Percentiles rank a stretch among this genome's conserved stretches.
Evolutionary conservation across 2,329 filamentous ascomycete species (phyloP).

Genomic region (Dichotomopilus funicola): DNA sequence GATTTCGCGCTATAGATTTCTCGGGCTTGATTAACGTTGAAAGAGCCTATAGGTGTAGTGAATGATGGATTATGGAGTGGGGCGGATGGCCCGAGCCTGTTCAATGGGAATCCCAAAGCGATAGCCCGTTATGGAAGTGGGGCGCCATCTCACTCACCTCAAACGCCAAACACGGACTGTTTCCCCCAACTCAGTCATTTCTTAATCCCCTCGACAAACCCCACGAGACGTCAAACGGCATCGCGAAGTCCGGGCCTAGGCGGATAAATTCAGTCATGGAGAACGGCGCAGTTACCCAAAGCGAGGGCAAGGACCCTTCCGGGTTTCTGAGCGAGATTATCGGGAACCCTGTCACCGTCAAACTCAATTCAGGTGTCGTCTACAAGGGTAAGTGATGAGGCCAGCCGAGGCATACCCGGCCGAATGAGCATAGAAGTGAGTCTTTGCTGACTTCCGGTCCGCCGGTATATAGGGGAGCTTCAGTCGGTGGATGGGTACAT

Average conservation of each 20-base stretch:
- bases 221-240: neutral
- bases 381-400: slow-evolving; percentile 69
- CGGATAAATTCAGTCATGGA: slow-evolving; percentile 53
- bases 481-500: slow-evolving; percentile 98
- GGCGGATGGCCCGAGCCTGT: too few relatives aligned
- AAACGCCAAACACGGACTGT: too few relatives aligned
- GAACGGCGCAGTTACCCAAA: slow-evolving; percentile 57
- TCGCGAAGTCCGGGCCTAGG: neutral
- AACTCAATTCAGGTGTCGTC: slow-evolving; percentile 96
- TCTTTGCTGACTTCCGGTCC: neutral
- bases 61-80: too few relatives aligned
- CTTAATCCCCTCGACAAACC: neutral
- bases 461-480: slow-evolving; percentile 63
- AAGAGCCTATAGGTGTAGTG: too few relatives aligned
- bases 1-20: too few relatives aligned
- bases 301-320: slow-evolving; percentile 84
- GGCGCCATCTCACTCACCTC: too few relatives aligned
- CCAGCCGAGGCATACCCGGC: neutral
- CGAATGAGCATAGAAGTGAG: neutral
- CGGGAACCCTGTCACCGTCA: slow-evolving; percentile 87
- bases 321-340: slow-evolving; percentile 93
- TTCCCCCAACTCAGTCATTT: too few relatives aligned
- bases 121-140: too few relatives aligned
- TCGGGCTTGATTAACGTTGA: too few relatives aligned
- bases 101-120: too few relatives aligned